Conservation (phyloP, 257 asterid genomes). For the Datura wrightii region DNA sequence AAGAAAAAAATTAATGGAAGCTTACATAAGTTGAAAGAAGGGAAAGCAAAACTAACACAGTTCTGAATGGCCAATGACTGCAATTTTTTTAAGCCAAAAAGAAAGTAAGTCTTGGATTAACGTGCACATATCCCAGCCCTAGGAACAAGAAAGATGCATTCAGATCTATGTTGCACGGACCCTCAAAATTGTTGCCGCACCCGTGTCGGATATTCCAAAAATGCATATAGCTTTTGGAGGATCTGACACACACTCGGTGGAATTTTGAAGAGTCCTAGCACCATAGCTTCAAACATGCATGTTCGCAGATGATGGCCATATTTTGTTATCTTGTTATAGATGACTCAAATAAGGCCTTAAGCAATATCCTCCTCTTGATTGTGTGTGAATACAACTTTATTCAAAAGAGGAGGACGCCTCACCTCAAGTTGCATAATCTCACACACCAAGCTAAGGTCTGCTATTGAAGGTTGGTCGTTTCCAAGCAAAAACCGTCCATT, state of each 20-base stretch:
- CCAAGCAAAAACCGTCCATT: constrained; percentile 74
- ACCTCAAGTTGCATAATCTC: constrained; percentile 90
- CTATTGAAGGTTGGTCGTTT: constrained; percentile 79
- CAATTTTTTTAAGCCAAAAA: too few relatives aligned
- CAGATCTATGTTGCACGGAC: too few relatives aligned
- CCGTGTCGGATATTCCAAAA: too few relatives aligned
- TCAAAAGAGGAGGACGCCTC: constrained; percentile 18
- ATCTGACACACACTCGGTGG: too few relatives aligned
- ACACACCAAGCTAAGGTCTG: constrained; percentile 85
- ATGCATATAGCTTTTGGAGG: too few relatives aligned
- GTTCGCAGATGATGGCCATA: too few relatives aligned
- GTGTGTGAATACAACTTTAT: background rate
- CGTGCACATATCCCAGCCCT: background rate
- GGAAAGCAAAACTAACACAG: background rate
- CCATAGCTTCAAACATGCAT: too few relatives aligned
- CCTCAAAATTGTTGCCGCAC: too few relatives aligned
- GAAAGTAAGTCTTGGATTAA: too few relatives aligned
- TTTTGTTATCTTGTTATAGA: too few relatives aligned
- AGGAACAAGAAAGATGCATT: background rate
- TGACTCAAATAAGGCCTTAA: too few relatives aligned
- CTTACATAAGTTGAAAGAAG: background rate
- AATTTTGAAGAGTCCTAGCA: too few relatives aligned
- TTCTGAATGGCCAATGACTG: background rate
- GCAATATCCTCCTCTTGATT: background rate
- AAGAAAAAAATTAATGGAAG: background rate